Evolutionary conservation across 345 rosid genomes (phyloP).

Genomic region (Hypericum perforatum): DNA sequence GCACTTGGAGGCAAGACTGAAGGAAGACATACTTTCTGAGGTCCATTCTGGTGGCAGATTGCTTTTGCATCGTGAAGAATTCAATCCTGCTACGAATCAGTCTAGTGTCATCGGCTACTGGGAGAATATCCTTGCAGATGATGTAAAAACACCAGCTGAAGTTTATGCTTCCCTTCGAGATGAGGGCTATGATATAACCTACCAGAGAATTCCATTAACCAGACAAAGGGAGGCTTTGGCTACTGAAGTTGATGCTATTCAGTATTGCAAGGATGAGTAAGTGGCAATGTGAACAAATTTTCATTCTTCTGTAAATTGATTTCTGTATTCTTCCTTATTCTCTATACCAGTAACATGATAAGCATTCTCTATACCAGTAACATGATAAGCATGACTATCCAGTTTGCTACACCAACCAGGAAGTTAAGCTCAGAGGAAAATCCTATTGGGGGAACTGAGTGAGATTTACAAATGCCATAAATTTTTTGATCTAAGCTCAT

Average conservation of each 20-base stretch:
- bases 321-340: constrained; percentile 3
- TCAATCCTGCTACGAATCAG: constrained; percentile 52
- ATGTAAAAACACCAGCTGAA: constrained; percentile 88
- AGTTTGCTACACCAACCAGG: no score
- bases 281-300: constrained; percentile 19
- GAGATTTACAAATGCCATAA: no score
- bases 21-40: constrained; percentile 82
- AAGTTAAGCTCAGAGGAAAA: no score
- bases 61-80: constrained; percentile 95
- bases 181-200: constrained; percentile 56
- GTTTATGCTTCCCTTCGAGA: constrained; percentile 64
- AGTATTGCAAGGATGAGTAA: constrained; percentile 63
- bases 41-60: constrained; percentile 71
- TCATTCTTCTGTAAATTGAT: background rate
- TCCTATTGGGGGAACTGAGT: no score
- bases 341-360: no score
- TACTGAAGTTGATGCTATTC: constrained; percentile 81
- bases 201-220: constrained; percentile 85
- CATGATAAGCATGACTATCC: no score
- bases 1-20: constrained; percentile 72
- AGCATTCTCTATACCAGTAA: no score
- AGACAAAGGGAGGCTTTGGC: constrained; percentile 89
- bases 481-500: no score
- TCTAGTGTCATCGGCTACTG: constrained; percentile 83
- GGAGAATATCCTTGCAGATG: constrained; percentile 76